These are phyloP conservation scores for Sugiyamaella xylanicola DNA, from an alignment of 1,139 yeast species.

Conservation along the genomic window DNA sequence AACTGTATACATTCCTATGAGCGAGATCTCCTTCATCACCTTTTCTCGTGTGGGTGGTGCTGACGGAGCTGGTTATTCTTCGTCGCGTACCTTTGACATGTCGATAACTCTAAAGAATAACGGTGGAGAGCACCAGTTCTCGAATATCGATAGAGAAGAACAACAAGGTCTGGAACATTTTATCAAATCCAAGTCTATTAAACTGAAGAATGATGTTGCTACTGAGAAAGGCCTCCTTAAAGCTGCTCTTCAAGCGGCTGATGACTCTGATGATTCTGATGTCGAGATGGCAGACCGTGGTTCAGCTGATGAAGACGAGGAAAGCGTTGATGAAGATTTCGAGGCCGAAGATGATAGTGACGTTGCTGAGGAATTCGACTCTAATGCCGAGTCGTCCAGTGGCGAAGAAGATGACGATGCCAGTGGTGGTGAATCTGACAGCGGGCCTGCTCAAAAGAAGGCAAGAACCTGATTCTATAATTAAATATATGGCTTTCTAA, in stretches of 20 bases:
- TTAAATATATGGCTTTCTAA: neutral
- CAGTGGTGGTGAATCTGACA: slow-evolving; percentile 37
- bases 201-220: slow-evolving; percentile 85
- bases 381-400: slow-evolving; percentile 60
- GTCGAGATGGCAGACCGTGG: slow-evolving; percentile 40
- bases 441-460: slow-evolving; percentile 37
- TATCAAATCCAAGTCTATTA: slow-evolving; percentile 74
- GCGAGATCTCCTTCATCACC: slow-evolving; percentile 73
- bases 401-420: slow-evolving; percentile 31
- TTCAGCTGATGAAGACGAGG: slow-evolving; percentile 59
- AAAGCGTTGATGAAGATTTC: slow-evolving; percentile 56
- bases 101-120: slow-evolving; percentile 71
- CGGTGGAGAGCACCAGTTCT: slow-evolving; percentile 76
- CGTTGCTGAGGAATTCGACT: slow-evolving; percentile 86
- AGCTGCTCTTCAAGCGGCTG: slow-evolving; percentile 72
- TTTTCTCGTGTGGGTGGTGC: slow-evolving; percentile 90
- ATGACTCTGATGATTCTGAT: slow-evolving; percentile 59
- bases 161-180: slow-evolving; percentile 76
- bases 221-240: slow-evolving; percentile 81
- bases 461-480: slow-evolving; percentile 25
- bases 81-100: slow-evolving; percentile 90
- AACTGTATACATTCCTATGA: slow-evolving; percentile 84
- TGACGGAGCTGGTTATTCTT: slow-evolving; percentile 69
- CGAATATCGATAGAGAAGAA: slow-evolving; percentile 88
- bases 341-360: slow-evolving; percentile 70